Percentiles rank a stretch among this genome's conserved stretches.
Conservation (phyloP, 2,329 filamentous ascomycete species). For the Ophiostoma sp. region DNA sequence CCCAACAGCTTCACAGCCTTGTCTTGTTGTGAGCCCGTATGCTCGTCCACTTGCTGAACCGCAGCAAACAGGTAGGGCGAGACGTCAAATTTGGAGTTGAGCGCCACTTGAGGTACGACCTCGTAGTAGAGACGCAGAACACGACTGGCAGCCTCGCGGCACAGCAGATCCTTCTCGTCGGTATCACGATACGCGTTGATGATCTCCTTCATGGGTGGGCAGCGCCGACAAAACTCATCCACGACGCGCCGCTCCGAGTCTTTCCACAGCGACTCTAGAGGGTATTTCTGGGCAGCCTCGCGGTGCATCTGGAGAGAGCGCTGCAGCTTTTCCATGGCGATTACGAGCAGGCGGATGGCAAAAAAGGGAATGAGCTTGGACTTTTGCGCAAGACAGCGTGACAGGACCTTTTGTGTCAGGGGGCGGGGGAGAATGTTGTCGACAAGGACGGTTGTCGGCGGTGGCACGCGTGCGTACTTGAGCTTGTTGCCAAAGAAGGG, state of each 20-base stretch:
- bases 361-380: constrained; percentile 80
- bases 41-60: constrained; percentile 56
- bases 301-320: constrained; percentile 57
- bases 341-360: constrained; percentile 69
- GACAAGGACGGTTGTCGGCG: constrained; percentile 70
- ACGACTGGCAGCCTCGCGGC: constrained; percentile 72
- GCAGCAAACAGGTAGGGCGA: constrained; percentile 68
- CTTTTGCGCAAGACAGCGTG: constrained; percentile 71
- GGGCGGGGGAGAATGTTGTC: constrained; percentile 83
- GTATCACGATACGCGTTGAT: constrained; percentile 68
- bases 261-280: constrained; percentile 51
- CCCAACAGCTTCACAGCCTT: constrained; percentile 62
- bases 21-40: constrained; percentile 44
- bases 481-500: constrained; percentile 62
- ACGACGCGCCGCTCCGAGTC: constrained; percentile 63
- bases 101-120: constrained; percentile 68
- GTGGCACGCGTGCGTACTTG: constrained; percentile 61
- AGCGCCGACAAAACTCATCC: constrained; percentile 70
- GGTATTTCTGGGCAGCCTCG: constrained; percentile 33
- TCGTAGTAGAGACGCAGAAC: constrained; percentile 82
- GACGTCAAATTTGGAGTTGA: constrained; percentile 83
- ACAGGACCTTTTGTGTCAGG: constrained; percentile 71
- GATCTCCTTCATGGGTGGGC: constrained; percentile 76
- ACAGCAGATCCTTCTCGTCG: constrained; percentile 62
- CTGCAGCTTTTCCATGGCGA: constrained; percentile 73